Evolutionary conservation across 768 basidiomycete genomes (phyloP).

Genomic region (Tricholoma furcatifolium): DNA sequence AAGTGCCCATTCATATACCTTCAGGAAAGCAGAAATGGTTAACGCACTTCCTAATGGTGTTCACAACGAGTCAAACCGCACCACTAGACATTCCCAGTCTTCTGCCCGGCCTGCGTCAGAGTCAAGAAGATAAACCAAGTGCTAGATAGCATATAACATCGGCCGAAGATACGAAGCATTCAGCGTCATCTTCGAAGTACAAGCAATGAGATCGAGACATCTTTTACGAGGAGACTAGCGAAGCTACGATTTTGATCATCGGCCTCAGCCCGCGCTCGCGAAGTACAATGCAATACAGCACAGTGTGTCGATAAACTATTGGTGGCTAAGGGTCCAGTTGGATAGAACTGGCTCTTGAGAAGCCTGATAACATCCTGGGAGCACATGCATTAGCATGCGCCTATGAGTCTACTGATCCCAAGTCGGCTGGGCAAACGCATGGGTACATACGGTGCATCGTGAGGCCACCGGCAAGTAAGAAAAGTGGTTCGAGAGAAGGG

Average conservation of each 20-base stretch:
- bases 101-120: too few relatives aligned
- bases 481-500: slow-evolving; percentile 8
- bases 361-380: too few relatives aligned
- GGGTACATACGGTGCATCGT: background rate
- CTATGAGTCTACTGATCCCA: slow-evolving; percentile 2
- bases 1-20: too few relatives aligned
- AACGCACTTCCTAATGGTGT: too few relatives aligned
- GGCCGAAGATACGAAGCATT: background rate
- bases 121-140: too few relatives aligned
- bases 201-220: background rate
- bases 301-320: slow-evolving; percentile 3
- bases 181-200: background rate
- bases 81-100: too few relatives aligned
- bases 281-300: background rate
- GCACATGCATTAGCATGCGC: slow-evolving; percentile 4
- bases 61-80: too few relatives aligned
- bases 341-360: background rate
- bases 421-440: background rate
- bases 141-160: too few relatives aligned
- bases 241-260: slow-evolving; percentile 6
- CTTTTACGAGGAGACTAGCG: slow-evolving; percentile 1
- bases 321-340: background rate
- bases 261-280: background rate
- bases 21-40: too few relatives aligned
- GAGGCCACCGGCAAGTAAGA: slow-evolving; percentile 1